These are phyloP conservation scores for Eutypa lata DNA, from an alignment of 2,329 filamentous ascomycete species.

Conservation along the genomic window DNA sequence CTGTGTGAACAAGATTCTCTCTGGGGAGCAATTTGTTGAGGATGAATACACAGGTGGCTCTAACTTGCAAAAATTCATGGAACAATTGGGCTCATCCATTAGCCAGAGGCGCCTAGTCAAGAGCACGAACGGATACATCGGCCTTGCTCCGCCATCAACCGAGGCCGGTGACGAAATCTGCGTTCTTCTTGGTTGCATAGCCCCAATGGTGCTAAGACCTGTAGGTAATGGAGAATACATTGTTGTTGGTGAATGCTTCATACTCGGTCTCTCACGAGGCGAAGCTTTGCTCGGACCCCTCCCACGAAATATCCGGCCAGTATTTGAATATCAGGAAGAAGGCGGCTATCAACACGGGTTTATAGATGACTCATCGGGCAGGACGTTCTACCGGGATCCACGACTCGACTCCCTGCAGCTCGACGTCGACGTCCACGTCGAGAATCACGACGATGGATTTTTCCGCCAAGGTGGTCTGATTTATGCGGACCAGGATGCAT, in stretches of 20 bases:
- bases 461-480: not conserved
- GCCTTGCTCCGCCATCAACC: not conserved
- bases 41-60: no score
- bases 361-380: constrained; percentile 2
- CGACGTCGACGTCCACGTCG: no score
- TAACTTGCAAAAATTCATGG: no score
- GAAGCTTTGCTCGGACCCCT: constrained; percentile 10
- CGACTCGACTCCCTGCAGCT: constrained; percentile 4
- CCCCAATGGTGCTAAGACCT: constrained; percentile 3
- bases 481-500: not conserved
- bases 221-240: constrained; percentile 1
- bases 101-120: not conserved
- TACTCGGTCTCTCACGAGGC: not conserved
- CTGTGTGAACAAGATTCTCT: no score
- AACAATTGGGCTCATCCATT: no score
- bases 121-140: constrained; percentile 1
- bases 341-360: not conserved
- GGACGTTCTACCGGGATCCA: constrained; percentile 6
- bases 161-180: constrained; percentile 7
- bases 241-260: constrained; percentile 6
- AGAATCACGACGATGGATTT: constrained; percentile 3
- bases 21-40: not conserved
- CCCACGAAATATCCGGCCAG: constrained; percentile 1
- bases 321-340: not conserved
- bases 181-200: constrained; percentile 5